These are phyloP conservation scores for Paraurostyla sp. DNA, from an alignment of 73 alveolate species.

Conservation along the genomic window DNA sequence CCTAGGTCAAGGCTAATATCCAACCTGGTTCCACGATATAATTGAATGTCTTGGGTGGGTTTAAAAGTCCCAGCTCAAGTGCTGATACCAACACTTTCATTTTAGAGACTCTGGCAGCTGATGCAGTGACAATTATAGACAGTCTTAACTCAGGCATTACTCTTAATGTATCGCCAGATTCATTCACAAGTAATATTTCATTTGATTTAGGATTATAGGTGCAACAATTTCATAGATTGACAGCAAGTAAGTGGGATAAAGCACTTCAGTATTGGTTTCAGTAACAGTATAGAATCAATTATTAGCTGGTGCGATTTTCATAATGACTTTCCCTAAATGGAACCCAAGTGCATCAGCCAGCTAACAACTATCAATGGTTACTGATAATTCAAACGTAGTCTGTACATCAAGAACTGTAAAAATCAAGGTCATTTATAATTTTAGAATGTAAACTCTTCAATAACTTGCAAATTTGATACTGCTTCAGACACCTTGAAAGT, in stretches of 20 bases:
- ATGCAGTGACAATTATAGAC: neutral
- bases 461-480: neutral
- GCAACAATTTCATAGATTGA: no score
- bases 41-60: neutral
- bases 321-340: constrained; percentile 36
- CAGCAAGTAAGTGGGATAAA: no score
- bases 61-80: neutral
- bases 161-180: neutral
- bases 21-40: neutral
- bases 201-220: no score
- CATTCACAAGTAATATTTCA: constrained; percentile 18
- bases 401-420: constrained; percentile 27
- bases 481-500: neutral
- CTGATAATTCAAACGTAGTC: neutral
- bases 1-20: neutral
- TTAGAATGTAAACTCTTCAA: constrained; percentile 12
- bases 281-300: neutral
- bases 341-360: constrained; percentile 11
- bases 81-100: neutral
- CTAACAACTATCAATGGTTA: neutral
- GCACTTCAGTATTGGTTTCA: constrained; percentile 17
- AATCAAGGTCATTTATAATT: neutral
- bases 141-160: neutral
- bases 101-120: neutral
- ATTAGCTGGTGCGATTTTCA: neutral